These are phyloP conservation scores for Lactarius vividus DNA, from an alignment of 768 basidiomycete species.

Conservation along the genomic window DNA sequence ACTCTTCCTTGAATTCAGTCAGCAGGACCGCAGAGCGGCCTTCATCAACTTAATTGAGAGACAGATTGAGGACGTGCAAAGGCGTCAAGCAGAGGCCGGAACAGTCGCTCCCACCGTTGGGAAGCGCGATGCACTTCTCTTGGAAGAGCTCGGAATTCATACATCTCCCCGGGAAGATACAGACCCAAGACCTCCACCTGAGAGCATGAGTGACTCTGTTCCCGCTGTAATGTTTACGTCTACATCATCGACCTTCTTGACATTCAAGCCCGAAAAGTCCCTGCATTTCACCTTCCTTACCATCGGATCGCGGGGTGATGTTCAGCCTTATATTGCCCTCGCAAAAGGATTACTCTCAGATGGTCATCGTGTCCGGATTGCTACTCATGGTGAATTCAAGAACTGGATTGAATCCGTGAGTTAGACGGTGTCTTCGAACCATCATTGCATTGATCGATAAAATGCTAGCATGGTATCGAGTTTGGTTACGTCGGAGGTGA, in stretches of 20 bases:
- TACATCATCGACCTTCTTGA: conserved; percentile 92
- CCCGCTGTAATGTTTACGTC: conserved; percentile 97
- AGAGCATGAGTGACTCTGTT: conserved; percentile 40
- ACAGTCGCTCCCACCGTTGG: conserved; percentile 45
- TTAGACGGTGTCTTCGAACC: not conserved
- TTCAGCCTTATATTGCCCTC: conserved; percentile 96
- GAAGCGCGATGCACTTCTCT: conserved; percentile 68
- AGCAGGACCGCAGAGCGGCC: conserved; percentile 73
- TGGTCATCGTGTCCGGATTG: conserved; percentile 87
- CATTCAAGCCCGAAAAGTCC: conserved; percentile 86
- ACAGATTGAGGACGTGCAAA: conserved; percentile 73
- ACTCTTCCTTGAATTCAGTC: conserved; percentile 91
- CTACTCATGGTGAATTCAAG: conserved; percentile 92
- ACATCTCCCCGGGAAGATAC: conserved; percentile 38
- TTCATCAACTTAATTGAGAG: conserved; percentile 73
- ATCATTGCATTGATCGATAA: conserved; percentile 12
- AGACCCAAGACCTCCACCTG: conserved; percentile 48
- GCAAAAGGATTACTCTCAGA: conserved; percentile 88
- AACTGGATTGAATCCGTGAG: conserved; percentile 94
- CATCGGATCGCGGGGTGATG: conserved; percentile 95
- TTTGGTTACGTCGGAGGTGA: conserved; percentile 94
- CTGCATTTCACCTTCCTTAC: conserved; percentile 93
- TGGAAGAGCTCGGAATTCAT: conserved; percentile 79
- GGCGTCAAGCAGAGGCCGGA: conserved; percentile 47
- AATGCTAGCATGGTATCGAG: conserved; percentile 84